These are phyloP conservation scores for Tilletia indica DNA, from an alignment of 1,284 basidiomycete genomes.

Conservation along the genomic window DNA sequence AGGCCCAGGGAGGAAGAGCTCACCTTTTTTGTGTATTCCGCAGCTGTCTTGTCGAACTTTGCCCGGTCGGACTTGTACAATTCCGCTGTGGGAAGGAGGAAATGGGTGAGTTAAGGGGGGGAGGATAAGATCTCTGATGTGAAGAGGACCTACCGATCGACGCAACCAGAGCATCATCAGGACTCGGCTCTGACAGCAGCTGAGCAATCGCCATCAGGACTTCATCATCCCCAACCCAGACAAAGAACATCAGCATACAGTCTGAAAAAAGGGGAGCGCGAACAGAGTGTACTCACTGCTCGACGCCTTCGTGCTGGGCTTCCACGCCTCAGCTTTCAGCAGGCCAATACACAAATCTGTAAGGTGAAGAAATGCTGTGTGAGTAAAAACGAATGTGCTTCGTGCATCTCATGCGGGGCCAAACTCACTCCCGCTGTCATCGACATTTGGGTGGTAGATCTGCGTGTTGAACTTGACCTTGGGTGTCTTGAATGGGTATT, in stretches of 20 bases:
- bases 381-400: not conserved
- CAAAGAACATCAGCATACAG: not conserved
- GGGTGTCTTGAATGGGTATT: constrained; percentile 56
- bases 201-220: constrained; percentile 49
- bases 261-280: not conserved
- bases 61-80: constrained; percentile 45
- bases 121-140: not conserved
- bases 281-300: constrained; percentile 39
- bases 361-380: not conserved
- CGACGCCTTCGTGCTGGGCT: constrained; percentile 53
- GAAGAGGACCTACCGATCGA: constrained; percentile 42
- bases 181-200: constrained; percentile 49
- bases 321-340: constrained; percentile 55
- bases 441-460: constrained; percentile 56
- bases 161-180: constrained; percentile 51
- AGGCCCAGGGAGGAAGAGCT: not conserved
- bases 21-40: constrained; percentile 43
- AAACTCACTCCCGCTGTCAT: constrained; percentile 49
- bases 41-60: constrained; percentile 44
- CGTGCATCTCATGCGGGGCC: not conserved
- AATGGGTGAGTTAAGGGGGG: not conserved
- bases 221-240: not conserved
- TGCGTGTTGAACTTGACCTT: constrained; percentile 49
- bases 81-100: constrained; percentile 37
- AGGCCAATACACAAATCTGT: constrained; percentile 49